A percentile compares a stretch with the other conserved stretches of the same genome.
Evolutionary conservation across 805 yeast genomes (phyloP).

Genomic region (Zygotorulaspora chibaensis): DNA sequence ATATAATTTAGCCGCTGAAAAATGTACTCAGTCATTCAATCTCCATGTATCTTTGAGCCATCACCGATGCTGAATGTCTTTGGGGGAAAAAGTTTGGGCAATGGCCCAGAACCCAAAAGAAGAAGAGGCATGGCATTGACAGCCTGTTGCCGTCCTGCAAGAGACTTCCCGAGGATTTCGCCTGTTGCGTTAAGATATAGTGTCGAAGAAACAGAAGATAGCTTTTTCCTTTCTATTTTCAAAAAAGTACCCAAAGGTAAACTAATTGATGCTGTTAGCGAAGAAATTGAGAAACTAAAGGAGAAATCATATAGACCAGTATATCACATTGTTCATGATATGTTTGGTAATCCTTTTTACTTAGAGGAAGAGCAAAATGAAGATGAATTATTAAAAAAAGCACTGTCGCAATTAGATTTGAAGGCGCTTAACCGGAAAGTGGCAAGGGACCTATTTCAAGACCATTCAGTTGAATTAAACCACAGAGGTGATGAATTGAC

Average conservation of each 20-base stretch:
- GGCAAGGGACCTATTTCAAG: conserved; percentile 26
- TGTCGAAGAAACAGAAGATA: conserved; percentile 14
- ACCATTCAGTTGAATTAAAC: conserved; percentile 28
- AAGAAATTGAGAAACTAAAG: conserved; percentile 15
- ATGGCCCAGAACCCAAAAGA: conserved; percentile 13
- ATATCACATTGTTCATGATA: conserved; percentile 24
- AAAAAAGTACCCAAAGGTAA: conserved; percentile 19
- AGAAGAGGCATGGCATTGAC: conserved; percentile 10
- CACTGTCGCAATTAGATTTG: conserved; percentile 21
- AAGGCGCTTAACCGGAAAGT: conserved; percentile 18
- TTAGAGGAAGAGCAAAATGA: conserved; percentile 27
- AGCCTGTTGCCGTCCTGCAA: neutral
- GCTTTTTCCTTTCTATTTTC: conserved; percentile 17
- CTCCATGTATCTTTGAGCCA: conserved; percentile 28
- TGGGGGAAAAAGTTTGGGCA: conserved; percentile 7
- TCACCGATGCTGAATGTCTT: conserved; percentile 17
- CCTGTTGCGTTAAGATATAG: conserved; percentile 12
- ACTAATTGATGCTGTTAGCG: conserved; percentile 19
- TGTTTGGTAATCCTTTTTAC: conserved; percentile 32
- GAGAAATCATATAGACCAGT: conserved; percentile 20
- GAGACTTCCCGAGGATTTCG: conserved; percentile 4
- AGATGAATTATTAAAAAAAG: conserved; percentile 17
- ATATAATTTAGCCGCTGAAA: neutral
- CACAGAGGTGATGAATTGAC: conserved; percentile 25
- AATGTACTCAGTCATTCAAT: conserved; percentile 21